Percentiles rank a stretch among this genome's conserved stretches.
phyloP scores from a whole-genome alignment of 495 filamentous ascomycete genomes.

The Glutinoglossum americanum region DNA sequence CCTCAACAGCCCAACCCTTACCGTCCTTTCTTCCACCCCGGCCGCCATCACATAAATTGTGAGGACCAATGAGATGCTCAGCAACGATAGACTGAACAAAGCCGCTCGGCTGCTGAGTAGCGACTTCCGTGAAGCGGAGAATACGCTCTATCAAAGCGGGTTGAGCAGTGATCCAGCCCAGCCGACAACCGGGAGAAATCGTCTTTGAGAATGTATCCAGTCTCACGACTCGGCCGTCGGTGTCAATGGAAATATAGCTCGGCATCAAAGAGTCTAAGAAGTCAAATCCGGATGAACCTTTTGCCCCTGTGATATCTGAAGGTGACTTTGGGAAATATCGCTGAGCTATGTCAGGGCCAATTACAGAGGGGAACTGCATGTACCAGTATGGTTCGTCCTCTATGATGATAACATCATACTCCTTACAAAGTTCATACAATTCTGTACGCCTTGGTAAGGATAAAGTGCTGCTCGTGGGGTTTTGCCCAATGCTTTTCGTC shows the following conservation, averaged over 20 bases:
- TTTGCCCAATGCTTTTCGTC: constrained; percentile 46
- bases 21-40: constrained; percentile 21
- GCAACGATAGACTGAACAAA: constrained; percentile 72
- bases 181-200: constrained; percentile 21
- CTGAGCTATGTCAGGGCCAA: constrained; percentile 1
- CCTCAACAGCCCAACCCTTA: constrained; percentile 55
- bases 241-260: constrained; percentile 48
- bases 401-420: constrained; percentile 76
- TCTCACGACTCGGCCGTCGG: constrained; percentile 61
- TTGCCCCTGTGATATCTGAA: constrained; percentile 17
- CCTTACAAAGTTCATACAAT: constrained; percentile 59
- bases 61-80: constrained; percentile 51
- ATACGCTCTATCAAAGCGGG: constrained; percentile 55
- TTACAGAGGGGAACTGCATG: constrained; percentile 60
- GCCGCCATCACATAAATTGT: constrained; percentile 17
- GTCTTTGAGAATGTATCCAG: constrained; percentile 27
- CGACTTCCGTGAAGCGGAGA: constrained; percentile 45
- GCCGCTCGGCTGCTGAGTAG: constrained; percentile 66
- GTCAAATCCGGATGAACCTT: constrained; percentile 41
- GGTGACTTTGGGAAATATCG: constrained; percentile 7
- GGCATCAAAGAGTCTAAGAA: constrained; percentile 77
- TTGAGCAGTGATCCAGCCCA: constrained; percentile 31
- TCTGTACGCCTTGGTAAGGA: constrained; percentile 48
- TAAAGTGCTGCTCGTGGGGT: constrained; percentile 62
- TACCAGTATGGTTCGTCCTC: constrained; percentile 98